Evolutionary conservation across 1,284 basidiomycete species (phyloP).

Genomic region (Neolentinus lepideus): DNA sequence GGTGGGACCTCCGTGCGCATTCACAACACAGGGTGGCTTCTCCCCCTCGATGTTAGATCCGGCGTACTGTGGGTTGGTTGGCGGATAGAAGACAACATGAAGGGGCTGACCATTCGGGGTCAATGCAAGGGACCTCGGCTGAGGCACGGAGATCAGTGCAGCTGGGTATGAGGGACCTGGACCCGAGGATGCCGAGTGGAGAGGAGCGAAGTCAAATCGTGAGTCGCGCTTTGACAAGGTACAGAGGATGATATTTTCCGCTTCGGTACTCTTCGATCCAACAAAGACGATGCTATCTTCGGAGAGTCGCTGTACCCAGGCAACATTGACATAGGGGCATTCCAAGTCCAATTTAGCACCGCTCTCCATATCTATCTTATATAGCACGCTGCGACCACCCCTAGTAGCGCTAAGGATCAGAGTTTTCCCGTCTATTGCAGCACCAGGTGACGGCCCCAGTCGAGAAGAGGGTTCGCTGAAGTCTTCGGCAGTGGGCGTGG

Average conservation of each 20-base stretch:
- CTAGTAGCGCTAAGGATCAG: constrained; percentile 40
- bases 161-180: constrained; percentile 16
- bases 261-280: constrained; percentile 34
- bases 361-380: constrained; percentile 34
- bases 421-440: constrained; percentile 36
- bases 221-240: neutral
- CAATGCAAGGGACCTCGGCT: constrained; percentile 34
- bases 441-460: constrained; percentile 43
- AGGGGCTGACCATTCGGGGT: constrained; percentile 30
- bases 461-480: constrained; percentile 55
- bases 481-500: constrained; percentile 41
- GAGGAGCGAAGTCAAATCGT: constrained; percentile 15
- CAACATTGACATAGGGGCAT: constrained; percentile 41
- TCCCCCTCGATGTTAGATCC: constrained; percentile 38
- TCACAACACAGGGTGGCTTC: constrained; percentile 57
- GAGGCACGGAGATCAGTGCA: constrained; percentile 36
- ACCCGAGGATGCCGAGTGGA: constrained; percentile 13
- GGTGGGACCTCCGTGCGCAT: constrained; percentile 67
- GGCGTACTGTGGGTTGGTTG: constrained; percentile 49
- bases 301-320: constrained; percentile 30
- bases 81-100: constrained; percentile 55
- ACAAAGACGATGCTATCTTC: constrained; percentile 34
- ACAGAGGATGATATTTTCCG: constrained; percentile 5
- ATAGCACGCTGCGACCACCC: constrained; percentile 43
- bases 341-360: constrained; percentile 23